A percentile compares a stretch with the other conserved stretches of the same genome.
Conservation (phyloP, 495 filamentous ascomycete genomes). For the Rhizodiscina lignyota region DNA sequence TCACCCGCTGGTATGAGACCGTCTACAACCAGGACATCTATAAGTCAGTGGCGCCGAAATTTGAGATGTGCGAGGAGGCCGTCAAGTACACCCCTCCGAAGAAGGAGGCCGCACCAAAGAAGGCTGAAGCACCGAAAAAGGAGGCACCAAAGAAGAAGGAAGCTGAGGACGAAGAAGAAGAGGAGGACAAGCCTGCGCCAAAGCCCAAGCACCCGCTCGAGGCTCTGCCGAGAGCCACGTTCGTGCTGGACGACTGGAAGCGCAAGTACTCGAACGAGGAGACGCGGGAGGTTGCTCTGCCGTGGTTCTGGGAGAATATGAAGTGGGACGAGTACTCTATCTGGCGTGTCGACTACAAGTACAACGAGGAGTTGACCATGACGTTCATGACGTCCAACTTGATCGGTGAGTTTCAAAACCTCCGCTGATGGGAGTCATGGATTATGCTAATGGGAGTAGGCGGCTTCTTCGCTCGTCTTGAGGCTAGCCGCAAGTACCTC, state of each 20-base stretch:
- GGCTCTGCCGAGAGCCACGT: slow-evolving; percentile 58
- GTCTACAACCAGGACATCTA: slow-evolving; percentile 83
- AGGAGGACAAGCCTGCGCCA: slow-evolving; percentile 51
- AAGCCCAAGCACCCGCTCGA: slow-evolving; percentile 97
- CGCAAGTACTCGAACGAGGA: slow-evolving; percentile 96
- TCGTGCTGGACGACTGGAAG: slow-evolving; percentile 94
- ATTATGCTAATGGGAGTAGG: slow-evolving; percentile 26
- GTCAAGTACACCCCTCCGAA: slow-evolving; percentile 82
- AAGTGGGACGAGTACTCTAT: slow-evolving; percentile 89
- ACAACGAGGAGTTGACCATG: slow-evolving; percentile 91
- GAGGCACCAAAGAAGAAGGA: slow-evolving; percentile 29
- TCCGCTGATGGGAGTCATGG: no score
- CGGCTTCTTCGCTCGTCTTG: slow-evolving; percentile 94
- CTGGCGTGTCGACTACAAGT: slow-evolving; percentile 89
- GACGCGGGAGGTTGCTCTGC: slow-evolving; percentile 61
- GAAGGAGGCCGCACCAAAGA: slow-evolving; percentile 53
- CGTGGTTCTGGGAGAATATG: slow-evolving; percentile 97
- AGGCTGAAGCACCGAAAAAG: slow-evolving; percentile 34
- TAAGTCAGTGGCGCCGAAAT: slow-evolving; percentile 55
- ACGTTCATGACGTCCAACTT: slow-evolving; percentile 98
- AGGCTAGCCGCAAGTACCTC: slow-evolving; percentile 95
- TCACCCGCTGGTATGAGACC: slow-evolving; percentile 88
- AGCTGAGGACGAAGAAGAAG: slow-evolving; percentile 42
- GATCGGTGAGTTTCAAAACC: slow-evolving; percentile 47
- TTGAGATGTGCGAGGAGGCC: slow-evolving; percentile 64